Conservation (phyloP, 1,139 yeast species). For the Blastobotrys serpentis region DNA sequence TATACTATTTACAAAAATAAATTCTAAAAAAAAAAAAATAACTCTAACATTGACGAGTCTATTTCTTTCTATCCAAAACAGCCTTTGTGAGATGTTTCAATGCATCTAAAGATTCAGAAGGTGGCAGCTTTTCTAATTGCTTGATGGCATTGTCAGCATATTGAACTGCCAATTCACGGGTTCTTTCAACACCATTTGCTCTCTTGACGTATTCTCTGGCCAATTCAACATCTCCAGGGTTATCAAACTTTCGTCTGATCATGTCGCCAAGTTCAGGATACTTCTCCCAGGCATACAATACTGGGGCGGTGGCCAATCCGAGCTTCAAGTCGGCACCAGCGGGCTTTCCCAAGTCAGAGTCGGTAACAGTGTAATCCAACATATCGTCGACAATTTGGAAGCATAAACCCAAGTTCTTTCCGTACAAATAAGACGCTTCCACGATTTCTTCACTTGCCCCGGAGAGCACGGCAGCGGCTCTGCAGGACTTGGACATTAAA, state of each 20-base stretch:
- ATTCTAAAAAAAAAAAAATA: conserved; percentile 1
- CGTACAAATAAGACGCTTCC: conserved; percentile 86
- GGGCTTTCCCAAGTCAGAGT: conserved; percentile 85
- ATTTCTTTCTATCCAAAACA: conserved; percentile 76
- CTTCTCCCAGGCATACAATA: conserved; percentile 88
- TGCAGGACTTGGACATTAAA: conserved; percentile 88
- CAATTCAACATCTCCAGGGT: conserved; percentile 77
- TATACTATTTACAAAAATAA: conserved; percentile 11
- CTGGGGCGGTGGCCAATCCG: conserved; percentile 97
- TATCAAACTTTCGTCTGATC: conserved; percentile 76
- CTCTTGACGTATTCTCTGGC: conserved; percentile 73
- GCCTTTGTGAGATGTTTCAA: conserved; percentile 81
- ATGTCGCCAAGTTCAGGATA: conserved; percentile 80
- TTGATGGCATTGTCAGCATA: conserved; percentile 74
- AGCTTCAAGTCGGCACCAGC: conserved; percentile 91
- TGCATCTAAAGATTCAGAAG: conserved; percentile 86
- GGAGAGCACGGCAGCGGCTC: conserved; percentile 90
- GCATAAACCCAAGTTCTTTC: conserved; percentile 89
- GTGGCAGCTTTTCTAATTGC: conserved; percentile 70
- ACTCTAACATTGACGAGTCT: conserved; percentile 18
- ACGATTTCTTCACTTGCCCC: conserved; percentile 74
- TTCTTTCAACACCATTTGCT: conserved; percentile 73
- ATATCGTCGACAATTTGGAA: conserved; percentile 96
- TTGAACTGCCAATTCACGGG: conserved; percentile 70
- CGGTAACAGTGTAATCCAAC: conserved; percentile 88